Percentiles rank a stretch among this genome's conserved stretches.
Conservation (phyloP, 768 basidiomycete genomes). For the Polyporus arcularius region DNA sequence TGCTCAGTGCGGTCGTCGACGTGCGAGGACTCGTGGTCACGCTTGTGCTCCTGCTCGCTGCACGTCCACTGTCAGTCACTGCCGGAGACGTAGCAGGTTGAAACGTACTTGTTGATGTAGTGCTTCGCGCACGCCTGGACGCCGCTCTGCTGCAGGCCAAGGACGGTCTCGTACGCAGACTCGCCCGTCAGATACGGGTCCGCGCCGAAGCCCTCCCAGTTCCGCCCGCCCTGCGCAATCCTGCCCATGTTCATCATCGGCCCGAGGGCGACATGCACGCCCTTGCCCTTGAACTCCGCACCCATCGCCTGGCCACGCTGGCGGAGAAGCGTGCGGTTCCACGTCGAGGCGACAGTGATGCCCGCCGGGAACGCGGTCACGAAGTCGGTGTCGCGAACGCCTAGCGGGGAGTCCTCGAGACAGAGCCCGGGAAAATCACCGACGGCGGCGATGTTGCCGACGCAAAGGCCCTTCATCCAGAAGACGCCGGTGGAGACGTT, state of each 20-base stretch:
- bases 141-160: slow-evolving; percentile 77
- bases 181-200: slow-evolving; percentile 89
- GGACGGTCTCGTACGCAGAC: slow-evolving; percentile 74
- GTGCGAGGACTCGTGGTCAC: slow-evolving; percentile 58
- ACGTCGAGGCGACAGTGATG: slow-evolving; percentile 82
- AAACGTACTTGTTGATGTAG: slow-evolving; percentile 66
- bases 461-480: slow-evolving; percentile 66
- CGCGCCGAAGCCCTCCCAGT: slow-evolving; percentile 95
- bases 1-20: slow-evolving; percentile 82
- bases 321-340: slow-evolving; percentile 76
- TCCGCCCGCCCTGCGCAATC: slow-evolving; percentile 76
- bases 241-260: slow-evolving; percentile 91
- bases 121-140: slow-evolving; percentile 91
- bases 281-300: slow-evolving; percentile 78
- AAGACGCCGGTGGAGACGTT: slow-evolving; percentile 67
- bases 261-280: slow-evolving; percentile 75
- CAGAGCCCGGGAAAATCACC: slow-evolving; percentile 67
- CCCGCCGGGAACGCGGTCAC: slow-evolving; percentile 84
- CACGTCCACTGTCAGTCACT: too few relatives aligned
- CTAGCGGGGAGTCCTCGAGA: slow-evolving; percentile 77
- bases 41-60: slow-evolving; percentile 70
- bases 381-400: slow-evolving; percentile 74
- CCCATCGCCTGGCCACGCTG: slow-evolving; percentile 79
- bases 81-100: too few relatives aligned
- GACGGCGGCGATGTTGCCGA: slow-evolving; percentile 63